phyloP scores from a whole-genome alignment of 139 green algal genomes.

The Micractinium sp. region DNA sequence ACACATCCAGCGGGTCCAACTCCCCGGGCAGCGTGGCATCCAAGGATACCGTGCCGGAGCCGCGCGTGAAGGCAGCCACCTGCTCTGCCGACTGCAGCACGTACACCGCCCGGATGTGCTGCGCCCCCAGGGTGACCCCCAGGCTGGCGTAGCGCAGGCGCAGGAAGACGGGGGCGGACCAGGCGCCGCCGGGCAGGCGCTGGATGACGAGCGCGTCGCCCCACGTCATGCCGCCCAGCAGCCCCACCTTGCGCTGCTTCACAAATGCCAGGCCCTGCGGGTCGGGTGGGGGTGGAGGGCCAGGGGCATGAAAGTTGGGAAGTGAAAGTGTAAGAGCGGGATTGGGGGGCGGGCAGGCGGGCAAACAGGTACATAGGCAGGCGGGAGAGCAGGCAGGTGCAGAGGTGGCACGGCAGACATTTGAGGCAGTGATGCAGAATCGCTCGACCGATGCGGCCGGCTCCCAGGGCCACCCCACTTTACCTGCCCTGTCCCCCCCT shows the following conservation, averaged over 20 bases:
- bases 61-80: background rate
- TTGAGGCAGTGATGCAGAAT: too few relatives aligned
- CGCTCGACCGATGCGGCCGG: too few relatives aligned
- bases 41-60: background rate
- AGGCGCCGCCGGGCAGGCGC: slow-evolving; percentile 22
- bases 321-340: too few relatives aligned
- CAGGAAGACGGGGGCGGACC: slow-evolving; percentile 38
- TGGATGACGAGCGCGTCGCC: slow-evolving; percentile 33
- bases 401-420: too few relatives aligned
- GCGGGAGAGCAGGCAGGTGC: too few relatives aligned
- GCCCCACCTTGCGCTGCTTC: slow-evolving; percentile 28
- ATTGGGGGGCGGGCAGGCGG: background rate
- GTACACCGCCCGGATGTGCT: background rate
- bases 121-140: slow-evolving; percentile 28
- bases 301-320: background rate
- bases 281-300: background rate
- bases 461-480: too few relatives aligned
- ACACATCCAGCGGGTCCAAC: background rate
- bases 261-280: slow-evolving; percentile 38
- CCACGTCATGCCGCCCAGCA: slow-evolving; percentile 12
- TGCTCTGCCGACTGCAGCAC: slow-evolving; percentile 19
- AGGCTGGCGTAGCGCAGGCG: slow-evolving; percentile 10
- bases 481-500: too few relatives aligned
- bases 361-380: too few relatives aligned
- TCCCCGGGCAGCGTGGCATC: background rate